Conservation (phyloP, 139 green algal species). For the Asterochloris sp. region DNA sequence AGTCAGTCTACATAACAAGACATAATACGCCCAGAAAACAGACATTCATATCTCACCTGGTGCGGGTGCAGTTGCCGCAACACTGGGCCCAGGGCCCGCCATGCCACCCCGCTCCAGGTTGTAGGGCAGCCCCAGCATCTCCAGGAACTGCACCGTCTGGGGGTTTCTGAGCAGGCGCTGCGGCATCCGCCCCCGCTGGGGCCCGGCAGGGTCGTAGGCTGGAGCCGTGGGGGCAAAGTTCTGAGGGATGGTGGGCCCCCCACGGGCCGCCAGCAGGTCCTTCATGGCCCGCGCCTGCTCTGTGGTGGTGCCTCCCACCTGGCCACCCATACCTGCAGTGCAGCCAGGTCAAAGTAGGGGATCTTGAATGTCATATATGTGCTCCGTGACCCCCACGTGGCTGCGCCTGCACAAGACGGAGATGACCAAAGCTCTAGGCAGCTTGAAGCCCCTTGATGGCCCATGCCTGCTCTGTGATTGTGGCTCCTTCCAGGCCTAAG, state of each 20-base stretch:
- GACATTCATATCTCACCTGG: neutral
- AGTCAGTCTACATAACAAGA: neutral
- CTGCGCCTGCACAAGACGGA: too few relatives aligned
- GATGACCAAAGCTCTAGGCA: too few relatives aligned
- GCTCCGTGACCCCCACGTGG: too few relatives aligned
- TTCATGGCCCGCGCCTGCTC: slow-evolving; percentile 45
- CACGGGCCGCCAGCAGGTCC: slow-evolving; percentile 27
- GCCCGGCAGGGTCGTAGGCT: slow-evolving; percentile 35
- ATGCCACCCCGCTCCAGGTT: slow-evolving; percentile 35
- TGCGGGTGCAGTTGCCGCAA: neutral
- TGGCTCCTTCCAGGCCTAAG: slow-evolving; percentile 5
- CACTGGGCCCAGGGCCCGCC: neutral
- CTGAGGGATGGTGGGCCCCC: slow-evolving; percentile 46
- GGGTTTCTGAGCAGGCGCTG: slow-evolving; percentile 28
- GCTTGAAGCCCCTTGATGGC: slow-evolving; percentile 41
- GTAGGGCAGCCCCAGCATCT: slow-evolving; percentile 67
- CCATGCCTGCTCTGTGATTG: slow-evolving; percentile 34
- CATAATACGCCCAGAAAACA: neutral
- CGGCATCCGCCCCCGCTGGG: slow-evolving; percentile 31
- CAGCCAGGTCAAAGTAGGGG: too few relatives aligned
- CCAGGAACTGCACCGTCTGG: slow-evolving; percentile 64
- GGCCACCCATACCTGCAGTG: slow-evolving; percentile 22
- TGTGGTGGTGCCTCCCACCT: slow-evolving; percentile 13
- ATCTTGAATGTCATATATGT: too few relatives aligned
- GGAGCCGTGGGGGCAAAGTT: slow-evolving; percentile 72